A percentile compares a stretch with the other conserved stretches of the same genome.
Conservation (phyloP, 2,329 filamentous ascomycete genomes). For the Apiospora marii region DNA sequence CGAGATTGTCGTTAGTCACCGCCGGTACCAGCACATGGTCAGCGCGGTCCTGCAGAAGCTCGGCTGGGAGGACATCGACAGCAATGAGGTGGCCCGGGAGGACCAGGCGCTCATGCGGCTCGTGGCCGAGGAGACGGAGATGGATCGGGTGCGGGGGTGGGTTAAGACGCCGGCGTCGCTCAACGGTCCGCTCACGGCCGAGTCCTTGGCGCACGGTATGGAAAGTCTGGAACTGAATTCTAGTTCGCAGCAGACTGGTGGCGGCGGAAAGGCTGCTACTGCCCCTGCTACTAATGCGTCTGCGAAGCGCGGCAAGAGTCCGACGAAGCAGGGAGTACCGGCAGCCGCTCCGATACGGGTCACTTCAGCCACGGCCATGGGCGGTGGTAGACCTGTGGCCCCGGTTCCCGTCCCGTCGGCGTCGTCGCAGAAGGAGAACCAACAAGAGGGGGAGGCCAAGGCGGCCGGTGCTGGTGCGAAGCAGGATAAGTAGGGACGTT, state of each 20-base stretch:
- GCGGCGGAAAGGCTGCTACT: background rate
- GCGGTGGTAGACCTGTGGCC: background rate
- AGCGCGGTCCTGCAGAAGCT: constrained; percentile 72
- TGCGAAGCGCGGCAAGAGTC: constrained; percentile 14
- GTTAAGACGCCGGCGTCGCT: background rate
- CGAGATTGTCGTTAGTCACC: constrained; percentile 71
- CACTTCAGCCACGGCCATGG: background rate
- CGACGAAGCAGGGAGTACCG: background rate
- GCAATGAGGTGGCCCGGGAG: constrained; percentile 42
- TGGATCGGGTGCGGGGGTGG: constrained; percentile 29
- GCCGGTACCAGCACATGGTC: constrained; percentile 73
- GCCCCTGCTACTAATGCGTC: background rate
- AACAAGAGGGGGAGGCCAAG: background rate
- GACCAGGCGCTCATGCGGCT: constrained; percentile 40
- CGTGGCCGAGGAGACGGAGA: constrained; percentile 36
- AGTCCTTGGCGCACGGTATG: background rate
- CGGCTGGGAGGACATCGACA: constrained; percentile 72
- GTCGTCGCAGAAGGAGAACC: constrained; percentile 6
- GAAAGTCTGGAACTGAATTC: background rate
- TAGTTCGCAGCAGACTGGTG: background rate
- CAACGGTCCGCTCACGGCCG: background rate
- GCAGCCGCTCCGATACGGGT: background rate
- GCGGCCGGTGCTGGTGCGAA: constrained; percentile 16
- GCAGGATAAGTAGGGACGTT: constrained; percentile 23
- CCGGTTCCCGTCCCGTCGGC: background rate